Percentiles rank a stretch among this genome's conserved stretches.
Conservation (phyloP, 169 alveolate species). For the Plasmodium coatneyi region DNA sequence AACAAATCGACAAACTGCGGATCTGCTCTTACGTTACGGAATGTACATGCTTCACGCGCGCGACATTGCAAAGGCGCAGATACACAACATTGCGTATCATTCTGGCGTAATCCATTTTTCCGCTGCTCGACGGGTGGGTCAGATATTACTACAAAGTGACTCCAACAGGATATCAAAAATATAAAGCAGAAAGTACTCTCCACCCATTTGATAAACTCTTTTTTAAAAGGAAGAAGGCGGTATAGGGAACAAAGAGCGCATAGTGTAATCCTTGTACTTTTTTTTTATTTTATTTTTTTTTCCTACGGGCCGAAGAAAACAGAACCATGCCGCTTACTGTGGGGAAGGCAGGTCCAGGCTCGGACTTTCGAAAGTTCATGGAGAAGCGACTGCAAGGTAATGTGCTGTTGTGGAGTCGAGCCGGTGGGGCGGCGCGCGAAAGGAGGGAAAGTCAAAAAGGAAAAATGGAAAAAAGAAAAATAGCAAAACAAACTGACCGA, state of each 20-base stretch:
- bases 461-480: conserved; percentile 6
- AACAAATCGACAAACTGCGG: background rate
- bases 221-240: background rate
- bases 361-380: conserved; percentile 92
- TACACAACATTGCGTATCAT: background rate
- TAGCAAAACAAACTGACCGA: background rate
- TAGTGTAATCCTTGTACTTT: background rate
- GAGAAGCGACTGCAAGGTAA: conserved; percentile 92
- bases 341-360: conserved; percentile 91
- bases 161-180: background rate
- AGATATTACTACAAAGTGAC: background rate
- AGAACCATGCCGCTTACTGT: conserved; percentile 77
- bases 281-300: too few species aligned
- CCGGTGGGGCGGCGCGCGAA: background rate
- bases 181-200: background rate
- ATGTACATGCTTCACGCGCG: background rate
- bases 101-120: background rate
- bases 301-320: background rate
- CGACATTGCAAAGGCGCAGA: background rate
- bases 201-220: background rate
- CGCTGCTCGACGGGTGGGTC: background rate
- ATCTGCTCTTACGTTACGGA: background rate
- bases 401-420: background rate
- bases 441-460: background rate
- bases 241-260: background rate